These are phyloP conservation scores for Leucocoprinus birnbaumii DNA, from an alignment of 768 basidiomycete species.

Conservation along the genomic window DNA sequence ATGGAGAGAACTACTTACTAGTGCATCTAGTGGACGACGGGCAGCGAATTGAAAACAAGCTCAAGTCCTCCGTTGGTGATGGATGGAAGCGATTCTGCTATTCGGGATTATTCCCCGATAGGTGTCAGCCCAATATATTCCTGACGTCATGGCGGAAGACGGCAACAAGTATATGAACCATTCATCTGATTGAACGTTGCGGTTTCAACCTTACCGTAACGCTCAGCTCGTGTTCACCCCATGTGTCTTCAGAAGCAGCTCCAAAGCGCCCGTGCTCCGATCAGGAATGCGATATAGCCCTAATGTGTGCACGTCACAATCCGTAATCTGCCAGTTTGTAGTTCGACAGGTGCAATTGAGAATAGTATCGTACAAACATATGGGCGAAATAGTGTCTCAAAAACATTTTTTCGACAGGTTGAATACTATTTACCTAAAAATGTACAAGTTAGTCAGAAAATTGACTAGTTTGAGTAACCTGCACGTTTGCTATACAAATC, in stretches of 20 bases:
- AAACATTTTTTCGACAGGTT: too few relatives aligned
- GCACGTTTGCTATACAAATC: too few relatives aligned
- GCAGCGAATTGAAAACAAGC: too few relatives aligned
- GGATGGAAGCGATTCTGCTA: not conserved
- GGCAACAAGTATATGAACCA: not conserved
- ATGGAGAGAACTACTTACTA: too few relatives aligned
- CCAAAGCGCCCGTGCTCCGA: not conserved
- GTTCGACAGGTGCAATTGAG: not conserved
- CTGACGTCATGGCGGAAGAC: slow-evolving; percentile 7
- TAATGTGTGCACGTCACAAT: not conserved
- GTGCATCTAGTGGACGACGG: too few relatives aligned
- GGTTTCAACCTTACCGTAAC: not conserved
- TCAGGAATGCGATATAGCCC: not conserved
- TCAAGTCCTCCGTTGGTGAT: too few relatives aligned
- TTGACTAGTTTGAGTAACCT: too few relatives aligned
- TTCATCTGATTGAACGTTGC: not conserved
- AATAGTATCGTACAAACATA: not conserved
- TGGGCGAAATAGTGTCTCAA: too few relatives aligned
- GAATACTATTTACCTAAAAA: too few relatives aligned
- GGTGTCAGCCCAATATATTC: not conserved
- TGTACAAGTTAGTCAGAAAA: too few relatives aligned
- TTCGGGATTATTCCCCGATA: not conserved
- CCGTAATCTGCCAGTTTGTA: not conserved
- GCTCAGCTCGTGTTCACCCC: not conserved
- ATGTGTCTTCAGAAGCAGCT: not conserved